Evolutionary conservation across 176 grass and related monocot species (phyloP).

Genomic region (Oryza officinalis): DNA sequence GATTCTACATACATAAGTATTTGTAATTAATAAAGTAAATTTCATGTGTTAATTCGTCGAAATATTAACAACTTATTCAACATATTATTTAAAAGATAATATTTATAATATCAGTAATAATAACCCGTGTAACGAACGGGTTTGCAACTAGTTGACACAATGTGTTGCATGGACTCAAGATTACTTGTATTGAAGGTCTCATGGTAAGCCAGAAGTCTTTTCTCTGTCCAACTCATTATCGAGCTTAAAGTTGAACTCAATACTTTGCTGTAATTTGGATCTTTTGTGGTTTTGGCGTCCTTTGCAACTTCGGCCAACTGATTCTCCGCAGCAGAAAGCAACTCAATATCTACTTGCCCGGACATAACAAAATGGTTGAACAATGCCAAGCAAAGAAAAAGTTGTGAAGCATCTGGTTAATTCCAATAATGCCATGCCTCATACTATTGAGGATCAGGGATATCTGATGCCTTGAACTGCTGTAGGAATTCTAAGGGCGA

Average conservation of each 20-base stretch:
- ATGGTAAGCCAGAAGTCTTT: constrained; percentile 97
- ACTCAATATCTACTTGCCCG: constrained; percentile 82
- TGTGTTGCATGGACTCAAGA: constrained; percentile 91
- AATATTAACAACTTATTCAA: no score
- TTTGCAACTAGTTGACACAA: no score
- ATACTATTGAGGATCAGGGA: constrained; percentile 77
- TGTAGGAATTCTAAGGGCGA: constrained; percentile 93
- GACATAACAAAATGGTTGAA: constrained; percentile 83
- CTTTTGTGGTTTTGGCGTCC: constrained; percentile 91
- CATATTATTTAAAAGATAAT: no score
- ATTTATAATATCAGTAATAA: no score
- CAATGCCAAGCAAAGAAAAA: constrained; percentile 94
- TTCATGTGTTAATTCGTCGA: no score
- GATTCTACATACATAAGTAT: no score
- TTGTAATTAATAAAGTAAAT: no score
- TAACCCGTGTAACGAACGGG: no score
- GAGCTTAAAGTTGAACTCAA: constrained; percentile 90
- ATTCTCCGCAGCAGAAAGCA: constrained; percentile 81
- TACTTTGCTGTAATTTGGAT: constrained; percentile 90
- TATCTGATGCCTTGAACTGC: constrained; percentile 92
- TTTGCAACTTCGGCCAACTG: constrained; percentile 86
- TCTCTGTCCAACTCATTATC: constrained; percentile 96
- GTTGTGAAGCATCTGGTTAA: constrained; percentile 89
- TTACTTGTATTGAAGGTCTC: constrained; percentile 89
- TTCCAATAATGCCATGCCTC: constrained; percentile 87